phyloP scores from a whole-genome alignment of 176 grass and related monocot genomes.

The Oryza australiensis region DNA sequence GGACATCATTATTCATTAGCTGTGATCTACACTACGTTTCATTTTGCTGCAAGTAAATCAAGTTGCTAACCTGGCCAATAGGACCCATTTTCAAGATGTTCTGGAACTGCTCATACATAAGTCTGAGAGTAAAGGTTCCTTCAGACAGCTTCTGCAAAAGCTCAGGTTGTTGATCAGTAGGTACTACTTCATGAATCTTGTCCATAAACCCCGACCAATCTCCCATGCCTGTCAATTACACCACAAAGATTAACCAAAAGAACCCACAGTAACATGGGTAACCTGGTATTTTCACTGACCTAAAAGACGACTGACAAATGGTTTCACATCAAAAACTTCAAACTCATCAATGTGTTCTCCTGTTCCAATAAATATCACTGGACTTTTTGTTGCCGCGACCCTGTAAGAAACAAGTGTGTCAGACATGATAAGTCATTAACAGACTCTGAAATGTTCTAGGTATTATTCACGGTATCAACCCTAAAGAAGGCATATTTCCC shows the following conservation, averaged over 20 bases:
- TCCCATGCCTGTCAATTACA: constrained; percentile 64
- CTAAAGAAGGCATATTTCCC: background rate
- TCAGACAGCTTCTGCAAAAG: constrained; percentile 85
- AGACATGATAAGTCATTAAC: background rate
- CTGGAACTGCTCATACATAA: constrained; percentile 95
- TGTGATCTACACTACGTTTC: background rate
- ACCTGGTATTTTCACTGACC: constrained; percentile 49
- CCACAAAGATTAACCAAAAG: constrained; percentile 22
- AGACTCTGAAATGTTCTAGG: background rate
- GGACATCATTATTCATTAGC: background rate
- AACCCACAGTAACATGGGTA: background rate
- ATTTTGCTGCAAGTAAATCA: constrained; percentile 8
- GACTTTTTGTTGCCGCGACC: constrained; percentile 92
- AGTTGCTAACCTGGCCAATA: constrained; percentile 69
- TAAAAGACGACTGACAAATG: constrained; percentile 87
- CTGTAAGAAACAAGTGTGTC: constrained; percentile 48
- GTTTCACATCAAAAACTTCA: constrained; percentile 94
- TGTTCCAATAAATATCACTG: constrained; percentile 98
- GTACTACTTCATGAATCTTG: constrained; percentile 90
- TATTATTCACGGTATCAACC: background rate
- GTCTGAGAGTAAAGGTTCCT: constrained; percentile 90
- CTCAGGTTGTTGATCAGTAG: constrained; percentile 93
- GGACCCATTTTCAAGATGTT: constrained; percentile 96
- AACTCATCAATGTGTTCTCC: constrained; percentile 89
- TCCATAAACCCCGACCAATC: constrained; percentile 94